Evolutionary conservation across 2,329 filamentous ascomycete species (phyloP), one percentile per base, ranked within the genome.

Genomic region (Lecanoromycetidae sp.): DNA sequence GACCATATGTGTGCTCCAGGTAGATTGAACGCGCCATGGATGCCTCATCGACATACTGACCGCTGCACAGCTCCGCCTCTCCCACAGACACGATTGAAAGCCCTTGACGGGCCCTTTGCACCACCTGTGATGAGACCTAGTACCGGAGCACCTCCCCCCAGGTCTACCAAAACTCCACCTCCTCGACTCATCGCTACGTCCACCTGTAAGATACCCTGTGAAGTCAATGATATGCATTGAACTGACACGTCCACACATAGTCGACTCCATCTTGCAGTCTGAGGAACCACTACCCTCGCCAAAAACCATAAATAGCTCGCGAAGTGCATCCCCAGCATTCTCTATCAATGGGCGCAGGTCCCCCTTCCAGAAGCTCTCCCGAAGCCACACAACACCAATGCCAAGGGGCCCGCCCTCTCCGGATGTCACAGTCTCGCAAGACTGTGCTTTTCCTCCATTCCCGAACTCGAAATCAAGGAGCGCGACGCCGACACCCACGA

Each of bases 1-100:
- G 86, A 93, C 52, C 87, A 94, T 68, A 63, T 85, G 52, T 94
- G 87, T 63, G 63, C 63, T 37, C 67, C 63, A 49, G 51, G 63
- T 52, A 55, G 60, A 47, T 34, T 23, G 10, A 13, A 17, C n/a
- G 8, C 19, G 9, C 22, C 5, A 25, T 13, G 5, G 9, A 36
- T 6, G 3, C 17, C 62, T 58, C 30, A 59, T 61, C 32, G 7
- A 38, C 56, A 15, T 38, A 26, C 38, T 40, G n/a, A 45, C 6
- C 20, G 10, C 10, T 13, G 4, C 13, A 5, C 27, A 54, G 52
- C 35, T 35, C 52, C 52, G 25, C 29, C 50, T 27, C 23, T 48
- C 10, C 50, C 52, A 22, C 32, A 25, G 23, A 22, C 46, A 17
- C 40, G 44, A 29, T 15, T 49, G 10, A 25, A 46, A 22, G n/a